These are phyloP conservation scores for Yamadazyma insecticola DNA, from an alignment of 805 yeast species.

Conservation along the genomic window DNA sequence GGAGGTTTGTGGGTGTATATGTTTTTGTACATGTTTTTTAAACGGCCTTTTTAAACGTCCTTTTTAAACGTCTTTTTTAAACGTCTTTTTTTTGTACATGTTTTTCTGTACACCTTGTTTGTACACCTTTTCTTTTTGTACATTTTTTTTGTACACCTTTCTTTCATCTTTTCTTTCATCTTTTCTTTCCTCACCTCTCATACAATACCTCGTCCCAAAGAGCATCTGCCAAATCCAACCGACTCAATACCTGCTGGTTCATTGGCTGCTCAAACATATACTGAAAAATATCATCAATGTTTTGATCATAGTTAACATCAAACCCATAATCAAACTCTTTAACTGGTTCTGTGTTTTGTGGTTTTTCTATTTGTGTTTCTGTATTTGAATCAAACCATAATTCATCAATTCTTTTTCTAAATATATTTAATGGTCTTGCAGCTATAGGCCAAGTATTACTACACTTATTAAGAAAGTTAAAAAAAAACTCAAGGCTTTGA, in stretches of 20 bases:
- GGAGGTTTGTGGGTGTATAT: too few species aligned
- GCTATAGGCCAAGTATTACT: slow-evolving; percentile 9
- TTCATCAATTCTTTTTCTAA: slow-evolving; percentile 5
- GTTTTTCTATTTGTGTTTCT: not conserved
- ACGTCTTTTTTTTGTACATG: too few species aligned
- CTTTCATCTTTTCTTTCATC: too few species aligned
- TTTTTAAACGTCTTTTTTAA: too few species aligned
- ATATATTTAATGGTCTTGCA: slow-evolving; percentile 5
- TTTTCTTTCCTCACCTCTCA: not conserved
- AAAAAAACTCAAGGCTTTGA: slow-evolving; percentile 4
- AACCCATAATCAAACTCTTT: slow-evolving; percentile 1
- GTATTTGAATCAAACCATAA: slow-evolving; percentile 2
- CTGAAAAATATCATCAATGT: slow-evolving; percentile 6
- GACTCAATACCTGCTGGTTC: slow-evolving; percentile 6
- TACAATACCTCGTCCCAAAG: slow-evolving; percentile 8
- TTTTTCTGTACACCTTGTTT: too few species aligned
- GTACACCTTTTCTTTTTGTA: too few species aligned
- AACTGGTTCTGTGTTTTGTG: not conserved
- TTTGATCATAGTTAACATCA: slow-evolving; percentile 1
- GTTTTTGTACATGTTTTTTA: too few species aligned
- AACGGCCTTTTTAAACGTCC: too few species aligned
- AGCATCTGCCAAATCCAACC: slow-evolving; percentile 8
- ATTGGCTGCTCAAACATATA: slow-evolving; percentile 4
- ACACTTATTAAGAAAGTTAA: slow-evolving; percentile 6
- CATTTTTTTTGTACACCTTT: too few species aligned